Base-by-base conservation (phyloP, 768 basidiomycete species). In the Gymnopilus dilepis region DNA sequence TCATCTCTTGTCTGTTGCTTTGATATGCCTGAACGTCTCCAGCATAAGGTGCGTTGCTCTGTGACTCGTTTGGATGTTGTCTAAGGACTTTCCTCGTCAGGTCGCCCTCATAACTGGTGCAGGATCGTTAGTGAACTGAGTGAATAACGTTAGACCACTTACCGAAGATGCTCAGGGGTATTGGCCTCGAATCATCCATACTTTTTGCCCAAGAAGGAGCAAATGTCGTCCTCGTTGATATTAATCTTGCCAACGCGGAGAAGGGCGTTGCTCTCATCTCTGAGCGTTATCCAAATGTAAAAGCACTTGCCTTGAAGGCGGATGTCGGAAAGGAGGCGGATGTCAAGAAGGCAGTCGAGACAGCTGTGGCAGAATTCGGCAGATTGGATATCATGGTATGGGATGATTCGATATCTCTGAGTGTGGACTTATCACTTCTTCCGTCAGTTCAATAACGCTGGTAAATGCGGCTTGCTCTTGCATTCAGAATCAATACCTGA, bases 121-220 rank as follows among this genome's bases (percentile, higher is more conserved):
- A 47, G 95, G 89, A 71, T 91, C 90, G 94, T 95, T 71, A 79
- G 92, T 80, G 13, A 30, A 61, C 50, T 52, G 34, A 33, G 34
- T 54, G 22, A 47, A 19, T 33, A 38, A 17, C 60, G 61, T 48
- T 50, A 63, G 62, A 41, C 59, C 60, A 48, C 28, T 42, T 64
- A 58, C 65, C 72, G 56, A 66, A 61, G 50, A 64, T 62, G 58
- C 22, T 65, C 74, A 98, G 96, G 58, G 97, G 97, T 0, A 97
- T 99, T 74, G 97, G 97, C 26, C 85, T 99, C 50, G 95, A 99
- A 78, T 91, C 95, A 0, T 88, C 95, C n/a, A 82, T 98, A 62
- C 84, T 98, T 47, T 99, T 99, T 73, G 97, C 97, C 1, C 84
- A 86, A 63, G 97, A 99, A 74, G 96, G 97, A 24, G 95, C 95